phyloP scores from a whole-genome alignment of 345 rosid genomes.

The Barbarea vulgaris region DNA sequence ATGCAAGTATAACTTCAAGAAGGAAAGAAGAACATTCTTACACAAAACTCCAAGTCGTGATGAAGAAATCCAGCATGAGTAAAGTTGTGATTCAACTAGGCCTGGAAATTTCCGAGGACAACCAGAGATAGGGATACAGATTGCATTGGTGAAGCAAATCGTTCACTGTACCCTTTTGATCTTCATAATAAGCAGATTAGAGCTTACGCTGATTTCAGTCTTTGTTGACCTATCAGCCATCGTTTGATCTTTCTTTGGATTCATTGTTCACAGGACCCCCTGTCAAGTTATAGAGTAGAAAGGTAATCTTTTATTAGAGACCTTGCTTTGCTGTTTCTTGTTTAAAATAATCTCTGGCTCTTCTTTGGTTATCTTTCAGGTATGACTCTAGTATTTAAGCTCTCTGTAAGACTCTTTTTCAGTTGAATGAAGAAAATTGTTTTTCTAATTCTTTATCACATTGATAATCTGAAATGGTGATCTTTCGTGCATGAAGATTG shows the following conservation, averaged over 20 bases:
- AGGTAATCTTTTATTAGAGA: background rate
- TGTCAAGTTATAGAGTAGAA: background rate
- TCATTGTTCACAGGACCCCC: background rate
- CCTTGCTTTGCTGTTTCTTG: background rate
- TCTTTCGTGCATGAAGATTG: background rate
- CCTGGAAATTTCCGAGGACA: background rate
- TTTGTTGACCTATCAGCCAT: too few species aligned
- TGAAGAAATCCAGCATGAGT: slow-evolving; percentile 7
- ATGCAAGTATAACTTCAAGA: background rate
- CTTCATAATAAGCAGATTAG: background rate
- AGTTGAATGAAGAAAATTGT: background rate
- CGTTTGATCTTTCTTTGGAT: too few species aligned
- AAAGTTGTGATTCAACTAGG: background rate
- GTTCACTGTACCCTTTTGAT: background rate
- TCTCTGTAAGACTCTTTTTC: background rate
- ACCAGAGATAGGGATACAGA: too few species aligned
- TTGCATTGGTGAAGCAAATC: background rate
- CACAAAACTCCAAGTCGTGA: background rate
- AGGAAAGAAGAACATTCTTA: background rate
- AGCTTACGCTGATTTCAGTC: background rate
- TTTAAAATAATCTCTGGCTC: background rate
- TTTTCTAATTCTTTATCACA: background rate
- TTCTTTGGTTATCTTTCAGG: background rate
- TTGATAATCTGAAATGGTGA: background rate
- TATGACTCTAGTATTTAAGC: too few species aligned